Base-by-base conservation (phyloP, 2,329 filamentous ascomycete species). In the Ophiostoma montium region DNA sequence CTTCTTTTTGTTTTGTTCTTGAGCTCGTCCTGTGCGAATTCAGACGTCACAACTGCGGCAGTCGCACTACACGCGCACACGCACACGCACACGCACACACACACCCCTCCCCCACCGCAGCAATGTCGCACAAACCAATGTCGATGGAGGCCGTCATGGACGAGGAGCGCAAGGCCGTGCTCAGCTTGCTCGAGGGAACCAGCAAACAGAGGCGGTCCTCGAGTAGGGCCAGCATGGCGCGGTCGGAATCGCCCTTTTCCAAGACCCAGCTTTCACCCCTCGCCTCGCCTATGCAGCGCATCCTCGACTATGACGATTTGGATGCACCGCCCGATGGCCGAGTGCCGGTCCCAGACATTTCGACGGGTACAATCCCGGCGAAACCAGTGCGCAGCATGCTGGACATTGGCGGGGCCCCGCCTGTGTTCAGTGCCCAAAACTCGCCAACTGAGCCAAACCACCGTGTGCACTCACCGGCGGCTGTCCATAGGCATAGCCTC, bases 71-170 rank as follows among this genome's bases (percentile, higher is more conserved):
- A 23, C 42, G 27, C 19, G 2, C 44, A 27, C 18, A 35, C 12
- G 15, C 23, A 38, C 47, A 30, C n/a, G 9, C 44, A 35, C 19
- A 4, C 19, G 18, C 19, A 27, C 30, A 10, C 31, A 46, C 30
- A 10, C 49, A 9, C 5, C 4, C 31, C 12, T 36, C 32, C 7
- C 23, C 35, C n/a, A 33, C 35, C 33, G 35, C 19, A 59, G 57
- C 27, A 51, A 66, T 65, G 64, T 55, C 62, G 44, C 59, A 54
- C 46, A 64, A 66, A 46, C 67, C 69, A 18, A 86, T 86, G 81
- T 87, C 83, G 59, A 76, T 89, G 59, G 84, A 87, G 66, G 76
- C 82, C 45, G 77, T 81, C 56, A 71, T 88, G 54, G 84, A 88
- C 61, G 81, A 87, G 68, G 85, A 90, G 70, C 76, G 83, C 53